Evolutionary conservation across 805 yeast genomes (phyloP).

Genomic region (Cyberlindnera suaveolens): DNA sequence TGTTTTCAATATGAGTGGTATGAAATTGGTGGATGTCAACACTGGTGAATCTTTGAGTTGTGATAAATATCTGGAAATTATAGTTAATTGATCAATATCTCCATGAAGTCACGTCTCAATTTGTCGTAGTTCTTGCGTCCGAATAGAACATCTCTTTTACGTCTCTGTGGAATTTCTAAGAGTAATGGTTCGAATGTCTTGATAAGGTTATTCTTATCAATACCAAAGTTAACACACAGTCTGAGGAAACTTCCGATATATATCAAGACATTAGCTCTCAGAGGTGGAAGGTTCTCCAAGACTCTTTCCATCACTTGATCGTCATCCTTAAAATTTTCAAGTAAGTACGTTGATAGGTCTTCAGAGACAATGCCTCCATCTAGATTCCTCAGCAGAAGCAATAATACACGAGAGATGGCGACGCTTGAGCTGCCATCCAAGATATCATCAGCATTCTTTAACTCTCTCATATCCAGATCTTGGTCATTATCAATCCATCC

Average conservation of each 20-base stretch:
- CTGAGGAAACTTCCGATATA: conserved; percentile 34
- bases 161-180: conserved; percentile 25
- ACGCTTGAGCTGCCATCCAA: conserved; percentile 17
- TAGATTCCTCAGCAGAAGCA: conserved; percentile 27
- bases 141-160: conserved; percentile 23
- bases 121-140: conserved; percentile 23
- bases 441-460: conserved; percentile 13
- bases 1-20: conserved; percentile 54
- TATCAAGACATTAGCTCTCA: conserved; percentile 36
- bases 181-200: conserved; percentile 27
- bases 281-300: conserved; percentile 33
- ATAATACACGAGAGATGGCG: conserved; percentile 24
- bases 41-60: conserved; percentile 68
- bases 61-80: conserved; percentile 66
- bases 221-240: conserved; percentile 24
- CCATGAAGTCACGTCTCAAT: conserved; percentile 27
- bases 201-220: conserved; percentile 14
- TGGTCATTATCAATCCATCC: conserved; percentile 18
- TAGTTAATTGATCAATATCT: conserved; percentile 26
- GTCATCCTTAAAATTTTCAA: conserved; percentile 21
- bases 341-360: conserved; percentile 23
- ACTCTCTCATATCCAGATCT: conserved; percentile 13
- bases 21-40: conserved; percentile 54
- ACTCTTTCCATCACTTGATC: conserved; percentile 26
- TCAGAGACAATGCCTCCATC: conserved; percentile 37